Conservation (phyloP, 116 monocot genomes). For the Cymodocea nodosa region DNA sequence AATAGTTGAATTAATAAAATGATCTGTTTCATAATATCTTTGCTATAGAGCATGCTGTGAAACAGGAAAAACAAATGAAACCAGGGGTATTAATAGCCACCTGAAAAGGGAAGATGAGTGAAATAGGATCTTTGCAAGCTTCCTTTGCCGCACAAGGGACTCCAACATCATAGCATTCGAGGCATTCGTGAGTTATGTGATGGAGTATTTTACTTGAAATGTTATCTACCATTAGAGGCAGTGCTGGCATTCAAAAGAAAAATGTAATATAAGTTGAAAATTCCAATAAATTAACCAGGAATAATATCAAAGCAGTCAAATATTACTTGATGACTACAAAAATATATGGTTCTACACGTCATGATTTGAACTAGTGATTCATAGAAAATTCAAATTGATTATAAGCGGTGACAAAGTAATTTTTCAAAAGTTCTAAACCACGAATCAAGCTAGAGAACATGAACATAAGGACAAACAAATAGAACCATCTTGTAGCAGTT, state of each 20-base stretch:
- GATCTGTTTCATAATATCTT: not conserved
- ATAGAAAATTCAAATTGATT: no score
- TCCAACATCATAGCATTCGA: constrained; percentile 81
- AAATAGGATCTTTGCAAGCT: constrained; percentile 59
- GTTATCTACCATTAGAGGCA: constrained; percentile 62
- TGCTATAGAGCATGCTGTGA: not conserved
- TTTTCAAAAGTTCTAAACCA: no score
- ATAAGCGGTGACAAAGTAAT: no score
- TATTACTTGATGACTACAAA: not conserved
- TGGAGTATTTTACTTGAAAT: constrained; percentile 46
- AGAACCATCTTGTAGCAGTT: no score
- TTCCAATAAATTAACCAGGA: not conserved
- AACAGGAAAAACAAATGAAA: not conserved
- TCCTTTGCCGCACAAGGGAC: constrained; percentile 67
- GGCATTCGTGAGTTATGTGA: constrained; percentile 80
- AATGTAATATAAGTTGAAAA: not conserved
- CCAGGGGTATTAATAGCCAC: constrained; percentile 11
- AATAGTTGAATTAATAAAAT: not conserved
- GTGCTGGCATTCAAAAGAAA: constrained; percentile 28
- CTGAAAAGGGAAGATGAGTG: constrained; percentile 90
- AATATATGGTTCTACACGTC: not conserved
- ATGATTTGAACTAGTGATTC: not conserved
- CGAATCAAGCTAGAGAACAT: not conserved
- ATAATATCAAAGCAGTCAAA: not conserved
- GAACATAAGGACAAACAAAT: not conserved